Evolutionary conservation across 2,329 filamentous ascomycete species (phyloP).

Genomic region (Beauveria sp.): DNA sequence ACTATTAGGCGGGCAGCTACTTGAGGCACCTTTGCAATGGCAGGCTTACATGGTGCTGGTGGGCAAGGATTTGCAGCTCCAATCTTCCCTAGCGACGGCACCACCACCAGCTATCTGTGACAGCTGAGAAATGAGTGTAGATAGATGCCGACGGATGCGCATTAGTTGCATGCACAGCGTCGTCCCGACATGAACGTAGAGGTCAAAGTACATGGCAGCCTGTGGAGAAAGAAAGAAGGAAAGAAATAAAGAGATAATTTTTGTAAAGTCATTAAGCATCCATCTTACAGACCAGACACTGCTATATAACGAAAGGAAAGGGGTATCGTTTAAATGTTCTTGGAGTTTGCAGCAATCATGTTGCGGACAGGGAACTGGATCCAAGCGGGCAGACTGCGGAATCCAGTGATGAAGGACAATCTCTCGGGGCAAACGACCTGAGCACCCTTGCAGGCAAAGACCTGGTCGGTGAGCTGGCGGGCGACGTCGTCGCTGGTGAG

Average conservation of each 20-base stretch:
- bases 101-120: not conserved
- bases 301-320: not conserved
- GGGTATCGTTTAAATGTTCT: slow-evolving; percentile 2
- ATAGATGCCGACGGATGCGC: no score
- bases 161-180: not conserved
- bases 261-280: not conserved
- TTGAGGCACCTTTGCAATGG: not conserved
- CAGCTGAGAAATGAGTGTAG: not conserved
- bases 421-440: slow-evolving; percentile 31
- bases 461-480: slow-evolving; percentile 30
- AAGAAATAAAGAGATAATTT: not conserved
- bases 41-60: not conserved
- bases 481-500: slow-evolving; percentile 25
- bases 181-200: not conserved
- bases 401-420: slow-evolving; percentile 7
- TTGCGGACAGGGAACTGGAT: slow-evolving; percentile 3
- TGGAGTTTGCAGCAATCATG: not conserved
- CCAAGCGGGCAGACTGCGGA: slow-evolving; percentile 5
- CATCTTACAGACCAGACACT: not conserved
- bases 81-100: not conserved
- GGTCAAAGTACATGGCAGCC: not conserved
- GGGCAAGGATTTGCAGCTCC: not conserved
- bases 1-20: no score
- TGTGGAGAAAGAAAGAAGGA: not conserved
- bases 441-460: slow-evolving; percentile 31